Evolutionary conservation across 176 grass and related monocot genomes (phyloP).

Genomic region (Phyllostachys edulis): DNA sequence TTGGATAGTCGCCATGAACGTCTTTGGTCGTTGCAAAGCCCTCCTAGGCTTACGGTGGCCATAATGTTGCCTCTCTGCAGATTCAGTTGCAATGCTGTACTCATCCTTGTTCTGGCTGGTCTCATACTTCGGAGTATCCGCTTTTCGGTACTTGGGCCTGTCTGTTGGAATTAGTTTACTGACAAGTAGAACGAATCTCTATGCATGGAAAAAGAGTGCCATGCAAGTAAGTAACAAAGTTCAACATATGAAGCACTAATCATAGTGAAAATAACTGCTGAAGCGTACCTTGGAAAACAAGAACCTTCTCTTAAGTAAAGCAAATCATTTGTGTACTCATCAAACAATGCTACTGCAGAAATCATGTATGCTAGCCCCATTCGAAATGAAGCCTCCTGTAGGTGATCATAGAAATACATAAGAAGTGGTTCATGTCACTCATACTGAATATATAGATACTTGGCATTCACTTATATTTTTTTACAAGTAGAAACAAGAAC

Average conservation of each 20-base stretch:
- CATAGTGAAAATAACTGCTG: background rate
- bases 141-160: constrained; percentile 79
- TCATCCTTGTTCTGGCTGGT: constrained; percentile 25
- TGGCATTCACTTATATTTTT: background rate
- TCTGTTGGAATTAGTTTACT: constrained; percentile 51
- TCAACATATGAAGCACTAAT: background rate
- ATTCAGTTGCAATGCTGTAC: constrained; percentile 1
- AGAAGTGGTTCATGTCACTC: background rate
- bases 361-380: constrained; percentile 89
- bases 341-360: constrained; percentile 63
- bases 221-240: constrained; percentile 13
- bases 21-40: constrained; percentile 46
- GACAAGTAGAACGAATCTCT: background rate
- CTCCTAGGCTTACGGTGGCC: constrained; percentile 38
- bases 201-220: background rate
- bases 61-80: constrained; percentile 23
- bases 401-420: background rate
- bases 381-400: constrained; percentile 60
- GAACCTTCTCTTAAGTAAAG: constrained; percentile 95
- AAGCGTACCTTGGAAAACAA: constrained; percentile 72
- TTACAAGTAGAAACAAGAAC: background rate
- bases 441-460: background rate
- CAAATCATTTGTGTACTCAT: constrained; percentile 90
- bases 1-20: constrained; percentile 61
- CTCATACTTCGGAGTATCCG: constrained; percentile 33